Conservation (phyloP, 257 asterid genomes). For the Apocynum venetum region DNA sequence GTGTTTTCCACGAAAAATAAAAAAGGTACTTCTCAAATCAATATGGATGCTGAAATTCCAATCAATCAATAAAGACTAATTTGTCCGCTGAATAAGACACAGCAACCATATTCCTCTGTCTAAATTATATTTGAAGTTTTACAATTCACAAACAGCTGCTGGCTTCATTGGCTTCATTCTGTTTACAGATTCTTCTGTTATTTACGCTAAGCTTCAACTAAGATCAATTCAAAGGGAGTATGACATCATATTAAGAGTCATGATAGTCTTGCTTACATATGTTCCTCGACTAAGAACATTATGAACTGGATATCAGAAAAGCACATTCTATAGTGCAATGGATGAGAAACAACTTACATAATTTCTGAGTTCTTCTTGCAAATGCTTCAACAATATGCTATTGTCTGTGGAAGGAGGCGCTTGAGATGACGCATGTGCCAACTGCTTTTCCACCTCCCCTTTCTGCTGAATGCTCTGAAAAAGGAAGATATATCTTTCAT, state of each 20-base stretch:
- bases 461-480: slow-evolving; percentile 73
- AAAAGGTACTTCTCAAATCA: background rate
- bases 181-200: background rate
- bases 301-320: background rate
- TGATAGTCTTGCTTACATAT: background rate
- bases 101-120: background rate
- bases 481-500: slow-evolving; percentile 27
- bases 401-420: slow-evolving; percentile 57
- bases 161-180: background rate
- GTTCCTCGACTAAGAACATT: slow-evolving; percentile 10
- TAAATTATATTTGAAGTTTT: background rate
- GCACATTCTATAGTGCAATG: slow-evolving; percentile 2
- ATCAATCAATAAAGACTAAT: background rate
- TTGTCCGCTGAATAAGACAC: background rate
- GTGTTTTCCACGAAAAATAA: background rate
- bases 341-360: slow-evolving; percentile 53
- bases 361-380: slow-evolving; percentile 85
- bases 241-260: background rate
- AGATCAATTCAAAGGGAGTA: background rate
- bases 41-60: background rate
- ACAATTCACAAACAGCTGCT: background rate
- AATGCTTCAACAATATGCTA: slow-evolving; percentile 68
- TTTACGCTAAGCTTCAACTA: background rate
- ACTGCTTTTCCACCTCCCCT: slow-evolving; percentile 54
- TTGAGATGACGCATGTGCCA: slow-evolving; percentile 38